phyloP scores from a whole-genome alignment of 1,139 yeast genomes.

The Suhomyces bokatorum region DNA sequence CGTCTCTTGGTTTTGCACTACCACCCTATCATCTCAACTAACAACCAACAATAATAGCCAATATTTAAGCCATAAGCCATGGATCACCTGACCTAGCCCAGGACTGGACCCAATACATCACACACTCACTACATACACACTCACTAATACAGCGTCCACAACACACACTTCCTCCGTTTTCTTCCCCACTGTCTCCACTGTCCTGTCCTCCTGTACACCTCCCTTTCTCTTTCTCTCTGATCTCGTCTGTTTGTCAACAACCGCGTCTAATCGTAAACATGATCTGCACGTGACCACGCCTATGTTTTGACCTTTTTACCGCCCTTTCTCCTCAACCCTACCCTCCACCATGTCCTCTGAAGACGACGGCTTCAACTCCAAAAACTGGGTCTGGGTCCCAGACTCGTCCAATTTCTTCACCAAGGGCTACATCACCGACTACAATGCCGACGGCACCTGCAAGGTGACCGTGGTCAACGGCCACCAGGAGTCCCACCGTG shows the following conservation, averaged over 20 bases:
- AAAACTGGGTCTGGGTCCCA: conserved; percentile 81
- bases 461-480: conserved; percentile 56
- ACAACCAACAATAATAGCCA: no score
- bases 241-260: background rate
- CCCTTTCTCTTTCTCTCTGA: no score
- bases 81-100: no score
- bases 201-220: no score
- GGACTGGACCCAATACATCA: no score
- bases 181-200: no score
- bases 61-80: no score
- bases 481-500: conserved; percentile 32
- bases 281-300: conserved; percentile 3
- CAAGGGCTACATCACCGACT: conserved; percentile 67
- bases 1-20: no score
- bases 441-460: conserved; percentile 49
- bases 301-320: conserved; percentile 1
- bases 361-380: conserved; percentile 54
- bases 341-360: conserved; percentile 25
- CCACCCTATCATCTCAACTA: no score
- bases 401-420: conserved; percentile 64
- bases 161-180: no score
- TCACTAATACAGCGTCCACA: no score
- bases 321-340: background rate
- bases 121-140: no score
- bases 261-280: conserved; percentile 6